Conservation (phyloP, 768 basidiomycete genomes). For the Steccherinum ochraceum region DNA sequence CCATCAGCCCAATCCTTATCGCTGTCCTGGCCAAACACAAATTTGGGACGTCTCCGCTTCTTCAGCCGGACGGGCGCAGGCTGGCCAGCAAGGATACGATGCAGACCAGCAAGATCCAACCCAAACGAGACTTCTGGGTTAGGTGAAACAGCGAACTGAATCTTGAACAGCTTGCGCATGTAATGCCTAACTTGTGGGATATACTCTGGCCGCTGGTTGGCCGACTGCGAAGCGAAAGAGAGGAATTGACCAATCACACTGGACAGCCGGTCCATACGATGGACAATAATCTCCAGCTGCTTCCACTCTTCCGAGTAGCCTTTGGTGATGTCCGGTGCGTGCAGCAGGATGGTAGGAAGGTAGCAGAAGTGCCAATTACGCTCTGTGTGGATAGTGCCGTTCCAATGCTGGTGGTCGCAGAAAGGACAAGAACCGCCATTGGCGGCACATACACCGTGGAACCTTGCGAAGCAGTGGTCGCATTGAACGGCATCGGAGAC, state of each 20-base stretch:
- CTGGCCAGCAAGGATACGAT: conserved; percentile 71
- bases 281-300: conserved; percentile 73
- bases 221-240: conserved; percentile 59
- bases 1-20: conserved; percentile 70
- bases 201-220: conserved; percentile 69
- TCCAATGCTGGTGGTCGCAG: conserved; percentile 90
- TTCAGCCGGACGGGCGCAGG: conserved; percentile 41
- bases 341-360: conserved; percentile 60
- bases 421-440: conserved; percentile 91
- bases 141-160: conserved; percentile 84
- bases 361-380: conserved; percentile 82
- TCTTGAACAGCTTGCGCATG: conserved; percentile 86
- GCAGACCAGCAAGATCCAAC: conserved; percentile 74
- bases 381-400: conserved; percentile 76
- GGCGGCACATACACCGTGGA: conserved; percentile 79
- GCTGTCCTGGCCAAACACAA: conserved; percentile 71
- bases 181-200: conserved; percentile 83
- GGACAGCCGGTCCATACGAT: conserved; percentile 70
- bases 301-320: conserved; percentile 78
- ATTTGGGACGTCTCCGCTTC: conserved; percentile 58
- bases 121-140: conserved; percentile 78
- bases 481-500: conserved; percentile 85
- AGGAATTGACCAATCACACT: conserved; percentile 76
- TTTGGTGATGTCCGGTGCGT: conserved; percentile 74
- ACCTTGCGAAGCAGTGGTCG: conserved; percentile 82